Evolutionary conservation across 1,139 yeast genomes (phyloP).

Genomic region (Saccharomyces hybrid): DNA sequence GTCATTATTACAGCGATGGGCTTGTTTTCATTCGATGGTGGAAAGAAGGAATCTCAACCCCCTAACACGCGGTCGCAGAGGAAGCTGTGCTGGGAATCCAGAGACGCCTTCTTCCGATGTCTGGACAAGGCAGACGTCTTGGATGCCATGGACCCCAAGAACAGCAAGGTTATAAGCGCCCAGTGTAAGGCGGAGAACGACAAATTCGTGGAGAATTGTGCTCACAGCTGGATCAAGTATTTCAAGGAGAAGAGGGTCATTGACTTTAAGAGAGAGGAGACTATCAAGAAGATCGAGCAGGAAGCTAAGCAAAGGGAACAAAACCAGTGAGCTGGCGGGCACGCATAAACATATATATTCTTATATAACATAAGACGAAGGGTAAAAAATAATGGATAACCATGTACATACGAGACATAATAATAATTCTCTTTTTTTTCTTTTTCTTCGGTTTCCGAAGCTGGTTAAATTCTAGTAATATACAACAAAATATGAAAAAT

Average conservation of each 20-base stretch:
- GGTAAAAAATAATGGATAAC: background rate
- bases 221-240: slow-evolving; percentile 61
- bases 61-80: slow-evolving; percentile 44
- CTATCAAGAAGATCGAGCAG: slow-evolving; percentile 46
- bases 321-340: background rate
- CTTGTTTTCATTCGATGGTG: slow-evolving; percentile 17
- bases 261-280: slow-evolving; percentile 46
- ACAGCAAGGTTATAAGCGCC: slow-evolving; percentile 25
- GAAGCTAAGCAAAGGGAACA: slow-evolving; percentile 26
- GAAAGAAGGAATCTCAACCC: slow-evolving; percentile 20
- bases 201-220: slow-evolving; percentile 48
- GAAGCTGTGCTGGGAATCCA: slow-evolving; percentile 58
- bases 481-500: background rate
- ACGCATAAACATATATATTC: background rate
- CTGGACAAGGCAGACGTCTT: slow-evolving; percentile 46
- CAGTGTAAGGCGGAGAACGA: slow-evolving; percentile 41
- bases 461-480: background rate
- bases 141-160: slow-evolving; percentile 41
- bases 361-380: background rate
- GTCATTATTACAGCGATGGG: slow-evolving; percentile 12
- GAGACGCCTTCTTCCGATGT: slow-evolving; percentile 54
- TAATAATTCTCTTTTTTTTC: background rate
- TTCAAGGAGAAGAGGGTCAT: slow-evolving; percentile 60
- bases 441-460: background rate
- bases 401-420: background rate